Conservation (phyloP, 768 basidiomycete species). For the Calocera viscosa region DNA sequence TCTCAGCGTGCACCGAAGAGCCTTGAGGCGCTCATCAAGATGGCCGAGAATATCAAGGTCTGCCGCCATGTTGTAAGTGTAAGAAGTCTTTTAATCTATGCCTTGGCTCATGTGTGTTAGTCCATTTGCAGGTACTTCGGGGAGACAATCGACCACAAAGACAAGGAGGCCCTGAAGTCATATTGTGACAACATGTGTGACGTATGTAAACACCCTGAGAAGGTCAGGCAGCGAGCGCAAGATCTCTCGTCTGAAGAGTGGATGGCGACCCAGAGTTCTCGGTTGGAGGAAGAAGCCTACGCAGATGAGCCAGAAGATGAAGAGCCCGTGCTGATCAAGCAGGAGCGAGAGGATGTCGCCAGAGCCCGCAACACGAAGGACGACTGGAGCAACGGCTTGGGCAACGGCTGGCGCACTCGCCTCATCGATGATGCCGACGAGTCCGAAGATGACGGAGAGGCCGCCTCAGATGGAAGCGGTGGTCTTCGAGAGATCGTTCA, state of each 20-base stretch:
- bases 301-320: constrained; percentile 25
- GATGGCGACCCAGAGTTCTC: constrained; percentile 20
- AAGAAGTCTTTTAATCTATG: background rate
- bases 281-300: constrained; percentile 13
- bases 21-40: constrained; percentile 41
- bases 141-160: constrained; percentile 43
- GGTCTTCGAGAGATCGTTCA: background rate
- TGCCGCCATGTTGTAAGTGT: constrained; percentile 64
- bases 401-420: background rate
- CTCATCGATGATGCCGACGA: background rate
- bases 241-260: constrained; percentile 38
- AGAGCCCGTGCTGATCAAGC: background rate
- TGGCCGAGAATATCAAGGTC: constrained; percentile 44
- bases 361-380: background rate
- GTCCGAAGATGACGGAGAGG: background rate
- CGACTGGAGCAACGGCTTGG: no score
- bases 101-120: constrained; percentile 28
- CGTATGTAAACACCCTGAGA: constrained; percentile 67
- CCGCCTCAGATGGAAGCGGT: background rate
- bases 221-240: constrained; percentile 37
- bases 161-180: constrained; percentile 33
- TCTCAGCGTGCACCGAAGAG: constrained; percentile 59
- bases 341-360: background rate
- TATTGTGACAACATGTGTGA: constrained; percentile 76
- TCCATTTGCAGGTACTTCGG: constrained; percentile 72